Conservation (phyloP, 1,284 basidiomycete genomes). For the Cryptococcus sp. region DNA sequence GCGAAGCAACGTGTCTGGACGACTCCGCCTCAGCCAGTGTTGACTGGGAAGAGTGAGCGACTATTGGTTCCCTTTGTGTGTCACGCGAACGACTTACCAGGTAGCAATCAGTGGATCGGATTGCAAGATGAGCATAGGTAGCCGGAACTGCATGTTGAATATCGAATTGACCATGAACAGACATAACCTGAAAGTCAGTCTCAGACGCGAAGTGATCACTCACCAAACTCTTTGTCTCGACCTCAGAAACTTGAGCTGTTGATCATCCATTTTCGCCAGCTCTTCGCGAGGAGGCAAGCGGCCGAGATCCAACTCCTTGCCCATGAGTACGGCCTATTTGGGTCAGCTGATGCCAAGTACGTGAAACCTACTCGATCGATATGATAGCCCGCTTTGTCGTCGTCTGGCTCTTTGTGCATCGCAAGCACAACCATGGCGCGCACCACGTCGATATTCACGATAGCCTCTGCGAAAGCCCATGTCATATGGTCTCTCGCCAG, state of each 20-base stretch:
- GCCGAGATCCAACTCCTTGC: conserved; percentile 38
- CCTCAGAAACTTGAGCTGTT: conserved; percentile 26
- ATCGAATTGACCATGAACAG: conserved; percentile 43
- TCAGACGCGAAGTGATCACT: conserved; percentile 5
- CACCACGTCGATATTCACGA: conserved; percentile 31
- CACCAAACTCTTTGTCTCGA: conserved; percentile 37
- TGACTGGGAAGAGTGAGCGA: conserved; percentile 8
- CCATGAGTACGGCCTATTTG: conserved; percentile 35
- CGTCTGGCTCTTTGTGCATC: conserved; percentile 44
- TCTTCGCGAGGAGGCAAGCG: conserved; percentile 22
- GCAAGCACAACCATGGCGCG: conserved; percentile 34
- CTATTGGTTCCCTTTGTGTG: background rate
- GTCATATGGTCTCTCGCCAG: conserved; percentile 39
- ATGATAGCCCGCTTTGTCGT: conserved; percentile 43
- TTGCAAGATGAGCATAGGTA: conserved; percentile 39
- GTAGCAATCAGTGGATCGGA: conserved; percentile 37
- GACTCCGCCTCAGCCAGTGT: conserved; percentile 30
- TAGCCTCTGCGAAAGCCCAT: conserved; percentile 38
- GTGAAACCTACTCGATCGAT: conserved; percentile 33
- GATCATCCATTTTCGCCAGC: conserved; percentile 20
- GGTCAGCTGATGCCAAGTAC: background rate
- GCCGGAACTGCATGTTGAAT: conserved; percentile 46
- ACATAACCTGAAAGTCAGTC: conserved; percentile 21
- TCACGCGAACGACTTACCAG: conserved; percentile 15
- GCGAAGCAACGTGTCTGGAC: conserved; percentile 26